Base-by-base conservation (phyloP, 2,329 filamentous ascomycete genomes). In the Ramularia endophylla region DNA sequence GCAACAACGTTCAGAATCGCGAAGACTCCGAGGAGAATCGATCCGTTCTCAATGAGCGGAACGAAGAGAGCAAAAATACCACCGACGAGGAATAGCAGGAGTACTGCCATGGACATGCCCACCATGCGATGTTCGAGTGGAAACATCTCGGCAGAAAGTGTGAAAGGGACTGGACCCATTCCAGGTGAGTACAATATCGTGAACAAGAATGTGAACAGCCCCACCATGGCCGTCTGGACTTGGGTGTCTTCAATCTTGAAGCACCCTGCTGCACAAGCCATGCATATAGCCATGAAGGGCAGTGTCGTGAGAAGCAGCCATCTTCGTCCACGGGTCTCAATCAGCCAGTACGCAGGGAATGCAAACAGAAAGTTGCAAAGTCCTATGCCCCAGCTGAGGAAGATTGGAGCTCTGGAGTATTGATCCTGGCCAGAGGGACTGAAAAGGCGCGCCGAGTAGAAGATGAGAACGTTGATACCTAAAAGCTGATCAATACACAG, bases 71-170 rank as follows among this genome's bases (percentile, higher is more conserved):
- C 52, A 5, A 62, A 41, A 4, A 59, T 45, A 4, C 55, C 57
- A 11, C 51, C 50, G 7, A 56, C 56, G 11, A 60, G 47, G n/a
- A 62, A 44, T 30, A 59, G 59, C n/a, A 41, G 38, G 46, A 57
- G 59, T n/a, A 85, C 81, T 4, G 80, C 74, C 60, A 75, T 84
- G 0, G 73, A 74, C 81, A 86, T 85, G 39, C 82, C 82, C 9
- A 84, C 72, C 54, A 55, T 48, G 52, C 82, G 74, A 57, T 85
- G 80, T 2, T 80, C 82, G 1, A 85, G 70, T 0, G 82, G 81
- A 57, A 81, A 85, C 2, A 85, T 78, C 58, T 86, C 82, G 27
- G 81, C 80, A 2, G 73, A 77, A 60, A 84, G 83, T 0, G 78
- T 76, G 56, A 81, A 85, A 0, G 81, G 80, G 6, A 85, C 81